Conservation (phyloP, 805 yeast genomes). For the Yamadazyma nakazawae region DNA sequence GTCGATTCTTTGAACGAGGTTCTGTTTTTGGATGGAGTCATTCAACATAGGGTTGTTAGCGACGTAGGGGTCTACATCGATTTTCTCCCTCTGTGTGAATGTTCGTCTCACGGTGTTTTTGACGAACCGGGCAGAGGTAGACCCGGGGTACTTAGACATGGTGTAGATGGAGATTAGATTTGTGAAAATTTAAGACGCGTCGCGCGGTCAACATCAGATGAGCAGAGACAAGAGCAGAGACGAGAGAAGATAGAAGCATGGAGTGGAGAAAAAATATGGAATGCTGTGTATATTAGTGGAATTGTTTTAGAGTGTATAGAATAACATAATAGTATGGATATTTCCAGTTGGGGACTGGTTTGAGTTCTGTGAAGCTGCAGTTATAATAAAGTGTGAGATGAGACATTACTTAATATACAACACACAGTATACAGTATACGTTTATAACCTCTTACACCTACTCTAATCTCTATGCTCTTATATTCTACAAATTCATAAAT, state of each 20-base stretch:
- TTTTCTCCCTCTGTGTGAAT: slow-evolving; percentile 1
- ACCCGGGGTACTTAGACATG: slow-evolving; percentile 27
- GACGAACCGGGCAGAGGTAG: slow-evolving; percentile 51
- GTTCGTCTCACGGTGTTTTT: slow-evolving; percentile 28
- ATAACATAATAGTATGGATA: too few relatives aligned
- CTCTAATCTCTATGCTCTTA: too few relatives aligned
- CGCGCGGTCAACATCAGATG: neutral
- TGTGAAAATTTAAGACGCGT: neutral
- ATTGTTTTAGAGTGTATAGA: too few relatives aligned
- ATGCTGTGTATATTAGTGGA: too few relatives aligned
- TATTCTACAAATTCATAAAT: slow-evolving; percentile 44
- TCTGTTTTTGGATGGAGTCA: slow-evolving; percentile 43
- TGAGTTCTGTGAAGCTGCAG: too few relatives aligned
- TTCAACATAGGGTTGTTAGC: slow-evolving; percentile 35
- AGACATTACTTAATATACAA: too few relatives aligned
- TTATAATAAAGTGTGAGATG: neutral
- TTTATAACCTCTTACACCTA: too few relatives aligned
- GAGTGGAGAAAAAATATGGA: neutral
- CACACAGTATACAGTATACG: too few relatives aligned
- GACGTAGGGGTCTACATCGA: slow-evolving; percentile 19
- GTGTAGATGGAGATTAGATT: neutral
- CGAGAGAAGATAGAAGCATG: neutral
- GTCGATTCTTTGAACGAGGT: slow-evolving; percentile 59
- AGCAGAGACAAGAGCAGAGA: neutral
- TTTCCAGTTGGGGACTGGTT: too few relatives aligned